Evolutionary conservation across 1,284 basidiomycete genomes (phyloP).

Genomic region (Chalciporus sp.): DNA sequence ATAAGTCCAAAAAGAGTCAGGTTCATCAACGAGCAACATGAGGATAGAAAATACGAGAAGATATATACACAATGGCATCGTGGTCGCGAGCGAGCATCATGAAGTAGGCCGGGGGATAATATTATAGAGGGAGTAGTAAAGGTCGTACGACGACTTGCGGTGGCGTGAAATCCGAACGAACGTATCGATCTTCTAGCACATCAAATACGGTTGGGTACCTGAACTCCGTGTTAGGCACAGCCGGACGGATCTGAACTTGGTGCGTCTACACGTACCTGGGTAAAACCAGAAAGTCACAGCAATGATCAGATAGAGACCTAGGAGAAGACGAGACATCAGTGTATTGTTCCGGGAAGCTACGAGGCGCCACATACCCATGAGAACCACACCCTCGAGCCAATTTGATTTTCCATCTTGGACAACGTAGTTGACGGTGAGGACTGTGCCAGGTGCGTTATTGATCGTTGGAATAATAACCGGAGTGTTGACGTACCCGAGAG

Average conservation of each 20-base stretch:
- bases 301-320: slow-evolving; percentile 45
- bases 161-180: no score
- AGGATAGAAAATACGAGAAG: no score
- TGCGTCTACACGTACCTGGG: slow-evolving; percentile 44
- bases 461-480: neutral
- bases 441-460: slow-evolving; percentile 23
- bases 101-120: neutral
- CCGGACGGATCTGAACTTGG: neutral
- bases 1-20: no score
- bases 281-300: slow-evolving; percentile 43
- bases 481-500: slow-evolving; percentile 40
- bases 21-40: no score
- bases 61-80: no score
- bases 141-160: no score
- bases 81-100: no score
- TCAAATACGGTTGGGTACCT: neutral
- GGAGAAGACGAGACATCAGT: neutral
- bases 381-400: slow-evolving; percentile 76
- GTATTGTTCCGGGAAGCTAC: no score
- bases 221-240: neutral
- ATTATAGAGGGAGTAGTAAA: neutral
- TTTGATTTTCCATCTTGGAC: slow-evolving; percentile 85
- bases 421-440: slow-evolving; percentile 80
- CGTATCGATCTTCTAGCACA: slow-evolving; percentile 8
- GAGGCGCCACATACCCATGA: slow-evolving; percentile 51